Base-by-base conservation (phyloP, 1,284 basidiomycete species). In the Crepidotus sp. region DNA sequence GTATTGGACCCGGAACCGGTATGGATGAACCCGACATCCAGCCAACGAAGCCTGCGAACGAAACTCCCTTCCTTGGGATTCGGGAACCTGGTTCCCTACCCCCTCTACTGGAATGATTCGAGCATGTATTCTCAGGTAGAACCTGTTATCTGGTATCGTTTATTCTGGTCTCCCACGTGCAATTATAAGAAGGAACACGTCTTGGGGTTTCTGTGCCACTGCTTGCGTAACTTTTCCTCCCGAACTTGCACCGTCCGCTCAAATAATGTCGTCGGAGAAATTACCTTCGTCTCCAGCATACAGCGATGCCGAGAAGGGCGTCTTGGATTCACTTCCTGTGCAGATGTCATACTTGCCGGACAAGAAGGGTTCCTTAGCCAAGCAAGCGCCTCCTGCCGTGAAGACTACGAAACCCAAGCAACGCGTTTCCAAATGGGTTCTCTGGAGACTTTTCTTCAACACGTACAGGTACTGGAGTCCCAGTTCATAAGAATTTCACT, bases 361-460 rank as follows among this genome's bases (percentile, higher is more conserved):
- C 33, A 69, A 67, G 59, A 70, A 74, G 56, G 64, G 59, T 32
- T 26, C 36, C n/a, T 21, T 52, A 18, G 15, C 40, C 30, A 45
- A 42, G 26, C 31, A 17, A 21, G 58, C 56, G 45, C 52, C 59
- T 36, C 25, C 27, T 33, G 36, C 40, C 2, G 36, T 67, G 51
- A 62, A 63, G 15, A 62, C 65, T 4, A 46, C 59, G 29, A 65
- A 64, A 41, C 59, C 60, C 13, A 66, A 63, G 55, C 62, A 57
- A 46, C 59, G 48, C n/a, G 59, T 46, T 27, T 61, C 66, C 50
- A 63, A 65, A 40, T 74, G 75, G 74, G 61, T 75, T 49, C 63
- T 66, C 25, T 74, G 75, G 54, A 67, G 67, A 50, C 61, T 83
- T 24, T 82, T 77, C 75, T 80, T 77, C 57, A 81, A 80, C 57